These are phyloP conservation scores for Luvunga scandens DNA, from an alignment of 345 rosid genomes.

Conservation along the genomic window DNA sequence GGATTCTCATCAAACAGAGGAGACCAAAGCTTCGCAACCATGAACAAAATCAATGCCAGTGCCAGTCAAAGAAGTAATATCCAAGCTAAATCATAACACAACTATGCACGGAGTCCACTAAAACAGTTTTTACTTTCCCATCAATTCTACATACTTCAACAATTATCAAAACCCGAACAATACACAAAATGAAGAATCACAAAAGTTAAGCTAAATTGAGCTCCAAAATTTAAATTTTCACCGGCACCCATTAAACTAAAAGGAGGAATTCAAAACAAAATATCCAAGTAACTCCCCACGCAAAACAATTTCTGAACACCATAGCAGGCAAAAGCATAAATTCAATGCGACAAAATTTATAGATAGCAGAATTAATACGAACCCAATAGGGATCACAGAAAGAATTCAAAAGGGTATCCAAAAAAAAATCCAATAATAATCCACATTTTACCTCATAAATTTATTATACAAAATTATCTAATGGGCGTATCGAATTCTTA, in stretches of 20 bases:
- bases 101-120: background rate
- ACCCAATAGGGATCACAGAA: background rate
- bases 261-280: background rate
- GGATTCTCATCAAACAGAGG: background rate
- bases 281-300: background rate
- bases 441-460: constrained; percentile 11
- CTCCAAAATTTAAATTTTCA: background rate
- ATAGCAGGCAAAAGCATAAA: constrained; percentile 15
- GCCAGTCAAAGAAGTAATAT: background rate
- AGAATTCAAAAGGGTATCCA: constrained; percentile 1
- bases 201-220: background rate
- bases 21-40: background rate
- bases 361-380: background rate
- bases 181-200: background rate
- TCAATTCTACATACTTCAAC: background rate
- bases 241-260: background rate
- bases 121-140: background rate
- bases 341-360: background rate
- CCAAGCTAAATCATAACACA: background rate
- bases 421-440: background rate
- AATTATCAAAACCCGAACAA: background rate
- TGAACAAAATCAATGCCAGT: background rate
- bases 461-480: constrained; percentile 12
- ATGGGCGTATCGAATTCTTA: constrained; percentile 26
- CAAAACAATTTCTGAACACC: constrained; percentile 1